Conservation (phyloP, 805 yeast species). For the Grigorovia humatica region DNA sequence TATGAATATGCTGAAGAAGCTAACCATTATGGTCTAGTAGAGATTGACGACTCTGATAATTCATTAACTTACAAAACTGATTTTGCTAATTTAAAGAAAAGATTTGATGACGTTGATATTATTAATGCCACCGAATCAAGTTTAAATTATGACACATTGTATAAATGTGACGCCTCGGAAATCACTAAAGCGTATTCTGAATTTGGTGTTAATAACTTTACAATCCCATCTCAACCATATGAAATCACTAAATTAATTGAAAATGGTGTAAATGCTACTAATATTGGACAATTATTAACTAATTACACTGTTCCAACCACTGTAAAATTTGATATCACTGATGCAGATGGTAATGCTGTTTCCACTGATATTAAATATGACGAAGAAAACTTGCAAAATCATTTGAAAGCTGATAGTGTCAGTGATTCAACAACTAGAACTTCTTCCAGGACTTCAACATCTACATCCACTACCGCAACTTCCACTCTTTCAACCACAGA, state of each 20-base stretch:
- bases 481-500: neutral
- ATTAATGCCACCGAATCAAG: slow-evolving; percentile 32
- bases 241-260: slow-evolving; percentile 35
- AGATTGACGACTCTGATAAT: slow-evolving; percentile 35
- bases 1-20: slow-evolving; percentile 79
- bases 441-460: slow-evolving; percentile 11
- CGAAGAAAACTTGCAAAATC: slow-evolving; percentile 30
- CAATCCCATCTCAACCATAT: slow-evolving; percentile 39
- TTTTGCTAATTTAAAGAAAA: slow-evolving; percentile 39
- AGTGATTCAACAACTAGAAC: slow-evolving; percentile 15
- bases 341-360: slow-evolving; percentile 28
- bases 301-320: slow-evolving; percentile 30
- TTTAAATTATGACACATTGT: slow-evolving; percentile 24
- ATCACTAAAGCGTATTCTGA: slow-evolving; percentile 31
- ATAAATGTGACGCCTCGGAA: slow-evolving; percentile 32
- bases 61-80: slow-evolving; percentile 37
- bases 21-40: slow-evolving; percentile 68
- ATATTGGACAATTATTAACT: slow-evolving; percentile 36
- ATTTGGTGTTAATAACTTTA: slow-evolving; percentile 37
- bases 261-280: slow-evolving; percentile 38
- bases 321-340: slow-evolving; percentile 33
- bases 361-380: slow-evolving; percentile 32
- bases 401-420: slow-evolving; percentile 19
- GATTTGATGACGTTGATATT: slow-evolving; percentile 30
- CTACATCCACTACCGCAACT: slow-evolving; percentile 1